Evolutionary conservation across 2,329 filamentous ascomycete genomes (phyloP).

Genomic region (Aureobasidium vineae): DNA sequence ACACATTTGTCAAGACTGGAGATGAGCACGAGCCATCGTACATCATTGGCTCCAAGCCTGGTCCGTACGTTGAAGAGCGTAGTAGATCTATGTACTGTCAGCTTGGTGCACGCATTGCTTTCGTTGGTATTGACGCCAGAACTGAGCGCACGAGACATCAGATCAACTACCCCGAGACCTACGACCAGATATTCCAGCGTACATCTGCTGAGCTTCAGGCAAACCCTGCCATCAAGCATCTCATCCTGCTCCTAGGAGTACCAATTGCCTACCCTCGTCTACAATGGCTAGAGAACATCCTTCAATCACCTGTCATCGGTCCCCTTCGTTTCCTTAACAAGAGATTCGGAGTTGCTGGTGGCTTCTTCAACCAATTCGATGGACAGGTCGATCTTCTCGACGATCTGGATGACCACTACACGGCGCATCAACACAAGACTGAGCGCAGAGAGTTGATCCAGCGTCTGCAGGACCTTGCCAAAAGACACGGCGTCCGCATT

Average conservation of each 20-base stretch:
- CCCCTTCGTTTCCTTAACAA: constrained; percentile 88
- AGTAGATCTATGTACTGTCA: constrained; percentile 63
- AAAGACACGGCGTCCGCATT: constrained; percentile 56
- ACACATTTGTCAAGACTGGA: constrained; percentile 67
- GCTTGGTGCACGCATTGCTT: constrained; percentile 63
- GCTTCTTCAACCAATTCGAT: constrained; percentile 91
- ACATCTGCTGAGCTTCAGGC: constrained; percentile 53
- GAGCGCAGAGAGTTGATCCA: constrained; percentile 75
- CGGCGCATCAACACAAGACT: constrained; percentile 83
- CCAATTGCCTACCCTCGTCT: constrained; percentile 72
- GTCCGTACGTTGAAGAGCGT: constrained; percentile 62
- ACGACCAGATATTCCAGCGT: constrained; percentile 59
- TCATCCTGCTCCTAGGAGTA: constrained; percentile 64
- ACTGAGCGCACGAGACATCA: constrained; percentile 85
- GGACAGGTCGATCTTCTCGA: constrained; percentile 67
- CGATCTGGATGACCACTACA: constrained; percentile 73
- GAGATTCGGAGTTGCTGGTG: constrained; percentile 80
- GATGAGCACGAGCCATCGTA: constrained; percentile 66
- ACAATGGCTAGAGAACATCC: constrained; percentile 94
- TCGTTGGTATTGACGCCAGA: constrained; percentile 59
- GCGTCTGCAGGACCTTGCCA: constrained; percentile 59
- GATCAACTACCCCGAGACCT: constrained; percentile 75
- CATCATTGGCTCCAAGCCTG: constrained; percentile 73
- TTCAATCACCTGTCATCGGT: constrained; percentile 80
- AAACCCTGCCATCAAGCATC: constrained; percentile 59